Percentiles rank a stretch among this genome's conserved stretches.
These are phyloP conservation scores for Aspergillus quadrilineatus DNA, from an alignment of 2,329 filamentous ascomycete genomes.

Conservation along the genomic window DNA sequence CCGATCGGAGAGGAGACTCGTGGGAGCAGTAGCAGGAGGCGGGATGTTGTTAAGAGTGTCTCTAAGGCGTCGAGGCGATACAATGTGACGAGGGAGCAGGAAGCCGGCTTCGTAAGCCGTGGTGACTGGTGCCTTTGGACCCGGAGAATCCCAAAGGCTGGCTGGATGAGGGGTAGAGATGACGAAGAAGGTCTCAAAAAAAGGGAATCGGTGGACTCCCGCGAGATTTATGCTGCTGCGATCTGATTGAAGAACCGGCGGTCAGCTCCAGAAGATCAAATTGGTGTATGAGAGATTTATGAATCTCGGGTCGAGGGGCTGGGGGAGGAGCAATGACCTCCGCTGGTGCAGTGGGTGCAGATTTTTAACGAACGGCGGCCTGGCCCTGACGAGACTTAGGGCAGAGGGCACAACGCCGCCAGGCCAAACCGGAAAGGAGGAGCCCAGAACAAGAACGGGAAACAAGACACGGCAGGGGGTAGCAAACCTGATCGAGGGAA, in stretches of 20 bases:
- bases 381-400: conserved; percentile 21
- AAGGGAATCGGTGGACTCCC: conserved; percentile 16
- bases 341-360: conserved; percentile 18
- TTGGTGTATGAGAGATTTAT: conserved; percentile 20
- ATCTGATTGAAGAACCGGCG: conserved; percentile 13
- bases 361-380: conserved; percentile 19
- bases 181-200: conserved; percentile 11
- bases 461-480: neutral
- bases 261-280: conserved; percentile 13
- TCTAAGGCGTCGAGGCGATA: conserved; percentile 43
- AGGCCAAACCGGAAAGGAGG: conserved; percentile 17
- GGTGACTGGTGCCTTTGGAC: conserved; percentile 41
- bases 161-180: conserved; percentile 11
- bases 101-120: conserved; percentile 40
- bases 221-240: conserved; percentile 14
- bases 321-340: conserved; percentile 6
- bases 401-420: conserved; percentile 24
- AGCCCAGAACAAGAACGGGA: conserved; percentile 1
- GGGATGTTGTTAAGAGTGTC: conserved; percentile 51
- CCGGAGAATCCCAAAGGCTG: conserved; percentile 38
- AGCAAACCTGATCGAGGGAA: conserved; percentile 2
- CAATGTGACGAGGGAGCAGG: conserved; percentile 42
- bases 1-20: conserved; percentile 30
- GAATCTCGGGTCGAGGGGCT: conserved; percentile 6
- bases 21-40: conserved; percentile 39